Evolutionary conservation across 768 basidiomycete species (phyloP).

Genomic region (Tylopilus subfusipes): DNA sequence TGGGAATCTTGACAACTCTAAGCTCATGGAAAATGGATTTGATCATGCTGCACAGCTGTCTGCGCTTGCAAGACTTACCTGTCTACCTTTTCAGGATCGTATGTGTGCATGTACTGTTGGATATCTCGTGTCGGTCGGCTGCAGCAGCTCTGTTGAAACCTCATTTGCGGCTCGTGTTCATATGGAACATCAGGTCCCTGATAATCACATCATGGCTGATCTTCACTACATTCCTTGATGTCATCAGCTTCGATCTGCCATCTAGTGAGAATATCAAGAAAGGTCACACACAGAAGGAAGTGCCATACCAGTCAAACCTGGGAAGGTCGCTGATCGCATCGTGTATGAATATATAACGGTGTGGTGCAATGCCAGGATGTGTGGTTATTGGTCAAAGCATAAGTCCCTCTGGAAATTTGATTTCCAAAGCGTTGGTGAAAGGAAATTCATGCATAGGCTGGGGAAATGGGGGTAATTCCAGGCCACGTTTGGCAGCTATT

Average conservation of each 20-base stretch:
- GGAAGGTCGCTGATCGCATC: slow-evolving; percentile 76
- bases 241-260: slow-evolving; percentile 14
- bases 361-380: slow-evolving; percentile 49
- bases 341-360: slow-evolving; percentile 55
- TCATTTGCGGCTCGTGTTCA: slow-evolving; percentile 33
- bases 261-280: neutral
- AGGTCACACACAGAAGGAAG: neutral
- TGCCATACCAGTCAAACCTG: slow-evolving; percentile 65
- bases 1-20: slow-evolving; percentile 60
- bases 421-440: slow-evolving; percentile 39
- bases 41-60: neutral
- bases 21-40: neutral
- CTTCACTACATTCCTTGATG: slow-evolving; percentile 38
- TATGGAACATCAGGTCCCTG: slow-evolving; percentile 29
- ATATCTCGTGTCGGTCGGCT: slow-evolving; percentile 43
- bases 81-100: slow-evolving; percentile 50
- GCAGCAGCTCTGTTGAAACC: slow-evolving; percentile 49
- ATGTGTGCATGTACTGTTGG: slow-evolving; percentile 64
- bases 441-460: slow-evolving; percentile 44
- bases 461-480: slow-evolving; percentile 39
- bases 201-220: slow-evolving; percentile 34
- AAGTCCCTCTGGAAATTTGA: slow-evolving; percentile 46
- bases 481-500: slow-evolving; percentile 38
- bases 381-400: slow-evolving; percentile 44
- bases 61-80: slow-evolving; percentile 40